Conservation (phyloP, 306 rosid genomes). For the Gastrolobium villosum region DNA sequence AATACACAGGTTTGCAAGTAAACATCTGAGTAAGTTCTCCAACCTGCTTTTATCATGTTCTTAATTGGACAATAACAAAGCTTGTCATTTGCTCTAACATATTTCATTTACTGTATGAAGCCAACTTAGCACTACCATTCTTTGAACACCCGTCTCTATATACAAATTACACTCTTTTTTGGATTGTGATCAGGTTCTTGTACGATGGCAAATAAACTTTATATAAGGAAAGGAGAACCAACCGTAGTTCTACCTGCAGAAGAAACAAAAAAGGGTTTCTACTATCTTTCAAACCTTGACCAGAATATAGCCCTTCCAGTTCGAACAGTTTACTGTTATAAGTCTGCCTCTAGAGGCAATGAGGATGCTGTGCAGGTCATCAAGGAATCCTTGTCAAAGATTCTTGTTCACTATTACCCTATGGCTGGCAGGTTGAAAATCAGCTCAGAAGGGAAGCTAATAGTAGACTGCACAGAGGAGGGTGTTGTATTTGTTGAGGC, state of each 20-base stretch:
- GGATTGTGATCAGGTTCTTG: background rate
- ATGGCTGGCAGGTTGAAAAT: constrained; percentile 1
- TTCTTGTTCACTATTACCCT: constrained; percentile 15
- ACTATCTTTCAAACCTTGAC: constrained; percentile 16
- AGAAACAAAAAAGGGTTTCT: constrained; percentile 2
- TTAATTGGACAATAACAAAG: background rate
- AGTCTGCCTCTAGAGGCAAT: background rate
- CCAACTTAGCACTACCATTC: background rate
- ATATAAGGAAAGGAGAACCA: background rate
- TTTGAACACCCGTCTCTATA: background rate
- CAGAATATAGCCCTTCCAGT: constrained; percentile 1
- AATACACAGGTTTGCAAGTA: background rate
- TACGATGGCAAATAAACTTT: background rate
- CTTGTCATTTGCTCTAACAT: background rate
- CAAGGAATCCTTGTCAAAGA: background rate
- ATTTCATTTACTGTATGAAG: background rate
- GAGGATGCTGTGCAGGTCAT: background rate
- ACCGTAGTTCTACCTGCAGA: background rate
- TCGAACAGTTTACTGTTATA: constrained; percentile 3
- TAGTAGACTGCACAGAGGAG: background rate
- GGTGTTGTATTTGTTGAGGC: constrained; percentile 33
- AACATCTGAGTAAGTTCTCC: background rate
- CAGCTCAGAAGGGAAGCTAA: background rate
- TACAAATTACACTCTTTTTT: background rate
- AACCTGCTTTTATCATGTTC: background rate